A percentile compares a stretch with the other conserved stretches of the same genome.
These are phyloP conservation scores for Cryptosporidium tyzzeri DNA, from an alignment of 169 alveolate genomes.

Conservation along the genomic window DNA sequence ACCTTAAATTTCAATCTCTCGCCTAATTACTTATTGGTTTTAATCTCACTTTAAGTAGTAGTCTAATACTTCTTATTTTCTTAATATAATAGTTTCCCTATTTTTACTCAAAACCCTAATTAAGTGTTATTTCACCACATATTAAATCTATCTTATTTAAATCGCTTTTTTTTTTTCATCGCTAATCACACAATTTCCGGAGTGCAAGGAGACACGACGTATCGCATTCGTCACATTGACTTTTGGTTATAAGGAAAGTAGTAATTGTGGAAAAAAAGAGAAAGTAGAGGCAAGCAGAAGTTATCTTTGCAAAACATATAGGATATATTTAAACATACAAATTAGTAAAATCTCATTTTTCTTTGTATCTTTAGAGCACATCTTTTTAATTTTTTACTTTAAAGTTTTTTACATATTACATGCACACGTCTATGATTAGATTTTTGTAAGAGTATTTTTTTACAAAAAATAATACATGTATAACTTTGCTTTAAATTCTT, in stretches of 20 bases:
- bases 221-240: constrained; percentile 9
- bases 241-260: neutral
- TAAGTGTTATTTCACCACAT: neutral
- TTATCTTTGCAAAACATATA: neutral
- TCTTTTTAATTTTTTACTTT: neutral
- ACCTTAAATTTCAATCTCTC: neutral
- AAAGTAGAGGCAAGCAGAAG: neutral
- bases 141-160: neutral
- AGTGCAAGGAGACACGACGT: constrained; percentile 4
- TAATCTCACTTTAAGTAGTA: neutral
- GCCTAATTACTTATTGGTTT: neutral
- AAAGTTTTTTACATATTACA: neutral
- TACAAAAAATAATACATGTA: too few relatives aligned
- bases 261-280: neutral
- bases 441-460: neutral
- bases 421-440: neutral
- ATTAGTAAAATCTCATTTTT: neutral
- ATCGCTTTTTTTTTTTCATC: neutral
- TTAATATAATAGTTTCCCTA: neutral
- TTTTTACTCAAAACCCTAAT: neutral
- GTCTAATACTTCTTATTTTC: neutral
- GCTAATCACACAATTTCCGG: constrained; percentile 18
- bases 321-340: neutral
- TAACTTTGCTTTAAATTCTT: neutral
- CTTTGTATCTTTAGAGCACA: neutral